phyloP scores from a whole-genome alignment of 1,284 basidiomycete genomes.

The Pterulicium gracile region DNA sequence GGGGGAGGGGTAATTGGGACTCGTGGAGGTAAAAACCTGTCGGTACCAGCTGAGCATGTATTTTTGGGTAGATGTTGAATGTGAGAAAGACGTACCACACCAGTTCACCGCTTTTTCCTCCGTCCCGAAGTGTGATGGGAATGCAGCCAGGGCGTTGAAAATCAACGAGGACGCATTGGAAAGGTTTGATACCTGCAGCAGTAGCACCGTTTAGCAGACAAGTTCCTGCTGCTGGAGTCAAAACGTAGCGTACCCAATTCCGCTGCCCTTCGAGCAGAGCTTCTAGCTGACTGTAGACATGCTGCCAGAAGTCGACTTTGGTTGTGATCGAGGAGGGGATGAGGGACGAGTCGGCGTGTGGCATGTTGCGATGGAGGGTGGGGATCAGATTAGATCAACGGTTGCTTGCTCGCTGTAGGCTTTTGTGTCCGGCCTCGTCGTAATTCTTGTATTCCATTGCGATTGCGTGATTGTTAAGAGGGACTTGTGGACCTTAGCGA shows the following conservation, averaged over 20 bases:
- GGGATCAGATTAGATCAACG: background rate
- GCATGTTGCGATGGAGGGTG: constrained; percentile 47
- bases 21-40: constrained; percentile 73
- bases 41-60: constrained; percentile 9
- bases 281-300: constrained; percentile 56
- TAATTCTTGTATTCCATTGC: too few species aligned
- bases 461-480: too few species aligned
- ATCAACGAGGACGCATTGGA: constrained; percentile 75
- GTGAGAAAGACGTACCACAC: constrained; percentile 53
- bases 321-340: constrained; percentile 58
- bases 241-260: constrained; percentile 53
- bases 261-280: constrained; percentile 55
- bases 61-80: background rate
- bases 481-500: too few species aligned
- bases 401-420: background rate
- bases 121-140: constrained; percentile 53
- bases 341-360: constrained; percentile 73
- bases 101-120: constrained; percentile 70
- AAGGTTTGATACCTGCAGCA: constrained; percentile 67
- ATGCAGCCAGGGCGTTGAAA: constrained; percentile 65
- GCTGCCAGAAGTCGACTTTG: constrained; percentile 69
- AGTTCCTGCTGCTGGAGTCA: constrained; percentile 1
- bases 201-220: constrained; percentile 3
- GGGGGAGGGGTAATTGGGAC: constrained; percentile 52
- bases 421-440: too few species aligned